Base-by-base conservation (phyloP, 352 stramenopile species). In the Phytophthora pinifolia region DNA sequence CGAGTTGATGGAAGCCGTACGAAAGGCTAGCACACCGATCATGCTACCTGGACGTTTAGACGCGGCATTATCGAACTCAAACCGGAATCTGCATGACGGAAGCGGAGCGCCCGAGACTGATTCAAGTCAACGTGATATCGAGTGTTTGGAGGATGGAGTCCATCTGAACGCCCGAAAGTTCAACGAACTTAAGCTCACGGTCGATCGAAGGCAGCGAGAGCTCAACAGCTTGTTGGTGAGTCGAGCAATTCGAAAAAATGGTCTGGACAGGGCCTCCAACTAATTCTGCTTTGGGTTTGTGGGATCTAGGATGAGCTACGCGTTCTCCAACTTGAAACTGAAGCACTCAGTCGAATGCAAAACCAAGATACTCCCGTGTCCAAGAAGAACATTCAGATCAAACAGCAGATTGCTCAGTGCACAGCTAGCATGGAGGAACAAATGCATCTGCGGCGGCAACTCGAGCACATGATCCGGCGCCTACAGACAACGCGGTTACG, bases 401-500 rank as follows among this genome's bases (percentile, higher is more conserved):
- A 89, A 32, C 48, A 84, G 10, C 72, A 89, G 1, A 94, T 94
- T 42, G 59, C 68, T n/a, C 60, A 74, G 22, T 89, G 78, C 46
- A 90, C 79, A 36, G 30, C 70, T 13, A 79, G 70, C 0, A 90
- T 89, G 80, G 83, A 94, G 45, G 79, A 92, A 52, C 79, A 94
- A 63, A 86, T 90, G 76, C 76, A 91, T 60, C 44, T 74, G 13
- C 66, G 80, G 5, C 50, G 82, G 36, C 81, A 92, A 45, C 67
- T 91, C 3, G 81, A 92, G 59, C 83, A 92, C 72, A 92, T 94
- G 83, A 74, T 89, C 38, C 74, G 82, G 9, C 77, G 83, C 0
- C 65, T 94, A 6, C 79, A 92, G 59, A 89, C 77, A 3, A 84
- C 76, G 0, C 82, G 92, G 30, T 58, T 92, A 22, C 78, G 79